A percentile compares a stretch with the other conserved stretches of the same genome.
These are phyloP conservation scores for Centaurea solstitialis DNA, from an alignment of 129 eudicot genomes.

Conservation along the genomic window DNA sequence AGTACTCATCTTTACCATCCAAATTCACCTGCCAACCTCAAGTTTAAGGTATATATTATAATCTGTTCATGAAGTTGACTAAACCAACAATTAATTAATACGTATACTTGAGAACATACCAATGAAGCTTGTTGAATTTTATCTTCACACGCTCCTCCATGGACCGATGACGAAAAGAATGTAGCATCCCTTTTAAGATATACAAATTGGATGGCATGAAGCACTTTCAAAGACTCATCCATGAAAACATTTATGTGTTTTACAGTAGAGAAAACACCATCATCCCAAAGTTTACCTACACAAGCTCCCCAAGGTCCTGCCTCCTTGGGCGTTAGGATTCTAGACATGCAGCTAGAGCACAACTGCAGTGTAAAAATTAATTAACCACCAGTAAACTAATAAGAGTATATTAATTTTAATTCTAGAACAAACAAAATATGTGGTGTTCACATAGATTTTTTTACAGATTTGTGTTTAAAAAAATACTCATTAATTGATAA, in stretches of 20 bases:
- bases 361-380: neutral
- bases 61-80: neutral
- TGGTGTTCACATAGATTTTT: no score
- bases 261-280: slow-evolving; percentile 19
- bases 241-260: slow-evolving; percentile 4
- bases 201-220: slow-evolving; percentile 7
- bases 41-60: neutral
- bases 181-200: slow-evolving; percentile 24
- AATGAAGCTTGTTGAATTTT: neutral
- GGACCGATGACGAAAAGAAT: slow-evolving; percentile 10
- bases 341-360: neutral
- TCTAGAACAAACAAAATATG: neutral
- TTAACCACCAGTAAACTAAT: no score
- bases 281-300: slow-evolving; percentile 19
- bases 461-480: no score
- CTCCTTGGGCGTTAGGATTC: neutral
- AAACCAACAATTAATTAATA: no score
- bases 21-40: slow-evolving; percentile 10
- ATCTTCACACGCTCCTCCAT: slow-evolving; percentile 24
- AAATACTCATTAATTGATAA: no score
- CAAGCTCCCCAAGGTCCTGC: slow-evolving; percentile 20
- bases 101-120: no score
- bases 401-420: neutral
- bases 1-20: neutral
- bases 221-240: neutral